These are phyloP conservation scores for Aspergillus calidoustus DNA, from an alignment of 2,329 filamentous ascomycete genomes.

Conservation along the genomic window DNA sequence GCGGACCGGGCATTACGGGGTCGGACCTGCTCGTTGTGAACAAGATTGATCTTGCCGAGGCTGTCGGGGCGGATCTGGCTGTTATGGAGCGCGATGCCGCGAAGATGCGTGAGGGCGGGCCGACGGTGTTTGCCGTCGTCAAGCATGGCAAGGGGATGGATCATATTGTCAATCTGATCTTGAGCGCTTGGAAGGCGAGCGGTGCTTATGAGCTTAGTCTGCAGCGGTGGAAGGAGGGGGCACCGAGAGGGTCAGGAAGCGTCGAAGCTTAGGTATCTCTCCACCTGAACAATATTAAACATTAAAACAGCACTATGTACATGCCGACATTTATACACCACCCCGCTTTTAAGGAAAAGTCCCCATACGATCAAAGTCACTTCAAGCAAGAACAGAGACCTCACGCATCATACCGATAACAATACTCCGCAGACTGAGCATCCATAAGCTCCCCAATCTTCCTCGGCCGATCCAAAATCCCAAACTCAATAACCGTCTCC, in stretches of 20 bases:
- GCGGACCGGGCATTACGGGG: slow-evolving; percentile 95
- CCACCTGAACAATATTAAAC: not conserved
- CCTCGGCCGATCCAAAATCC: slow-evolving; percentile 7
- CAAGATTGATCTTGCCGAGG: slow-evolving; percentile 92
- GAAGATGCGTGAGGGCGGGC: slow-evolving; percentile 94
- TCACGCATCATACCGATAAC: slow-evolving; percentile 15
- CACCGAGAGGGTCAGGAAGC: slow-evolving; percentile 40
- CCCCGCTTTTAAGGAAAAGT: not conserved
- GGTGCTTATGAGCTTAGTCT: slow-evolving; percentile 65
- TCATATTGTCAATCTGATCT: slow-evolving; percentile 83
- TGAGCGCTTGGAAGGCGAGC: slow-evolving; percentile 90
- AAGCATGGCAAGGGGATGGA: slow-evolving; percentile 86
- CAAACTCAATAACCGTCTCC: slow-evolving; percentile 17
- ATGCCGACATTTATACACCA: not conserved
- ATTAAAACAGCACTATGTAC: not conserved
- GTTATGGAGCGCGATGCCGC: slow-evolving; percentile 95
- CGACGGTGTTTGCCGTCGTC: slow-evolving; percentile 96
- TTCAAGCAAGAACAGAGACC: not conserved
- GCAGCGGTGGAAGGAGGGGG: slow-evolving; percentile 51
- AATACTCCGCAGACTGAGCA: slow-evolving; percentile 11
- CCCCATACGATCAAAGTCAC: not conserved
- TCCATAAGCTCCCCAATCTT: slow-evolving; percentile 17
- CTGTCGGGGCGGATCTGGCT: slow-evolving; percentile 83
- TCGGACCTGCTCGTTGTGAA: slow-evolving; percentile 93
- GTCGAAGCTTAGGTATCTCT: slow-evolving; percentile 18